Base-by-base conservation (phyloP, 140 eudicot genomes). In the Ambrosia hybrid region DNA sequence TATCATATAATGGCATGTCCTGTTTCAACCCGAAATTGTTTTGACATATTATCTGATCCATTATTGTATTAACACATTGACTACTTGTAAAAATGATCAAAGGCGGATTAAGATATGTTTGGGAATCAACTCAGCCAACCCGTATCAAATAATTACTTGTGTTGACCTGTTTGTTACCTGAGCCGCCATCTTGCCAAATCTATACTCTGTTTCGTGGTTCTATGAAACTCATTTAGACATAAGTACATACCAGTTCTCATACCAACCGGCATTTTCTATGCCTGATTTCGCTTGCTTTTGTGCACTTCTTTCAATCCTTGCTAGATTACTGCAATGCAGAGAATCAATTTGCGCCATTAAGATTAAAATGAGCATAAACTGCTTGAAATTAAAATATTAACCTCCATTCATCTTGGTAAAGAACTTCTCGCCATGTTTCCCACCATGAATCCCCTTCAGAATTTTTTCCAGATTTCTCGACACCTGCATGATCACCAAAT, bases 341-440 rank as follows among this genome's bases (percentile, higher is more conserved):
- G 26, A 46, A 33, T 45, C 46, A 78, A 9, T 13, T 62, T 34
- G 62, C 21, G 17, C 63, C 34, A 41, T 75, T 49, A 70, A 16
- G 55, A 67, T 76, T 66, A 56, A 70, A 59, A 16, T n/a, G 6
- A 76, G 59, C 72, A 46, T 34, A 51, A 45, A 15, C 51, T 57
- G 52, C 11, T 36, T 48, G 12, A 49, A 49, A 49, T 48, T 26
- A 36, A 30, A 72, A 60, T 41, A 58, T 16, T 49, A 68, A 93
- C 98, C 98, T 93, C 98, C 98, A 93, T 74, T 90, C 98, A 75
- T 93, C 98, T 79, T 93, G 98, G 82, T 93, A 88, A 58, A 90
- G 89, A 83, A 89, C 96, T 93, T 93, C 98, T 81, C 95, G 86
- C 98, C 98, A 93, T 74, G 98, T 93, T 82, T 93, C 98, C 98